Evolutionary conservation across 257 asterid species (phyloP).

Genomic region (Thymus mandschuricus): DNA sequence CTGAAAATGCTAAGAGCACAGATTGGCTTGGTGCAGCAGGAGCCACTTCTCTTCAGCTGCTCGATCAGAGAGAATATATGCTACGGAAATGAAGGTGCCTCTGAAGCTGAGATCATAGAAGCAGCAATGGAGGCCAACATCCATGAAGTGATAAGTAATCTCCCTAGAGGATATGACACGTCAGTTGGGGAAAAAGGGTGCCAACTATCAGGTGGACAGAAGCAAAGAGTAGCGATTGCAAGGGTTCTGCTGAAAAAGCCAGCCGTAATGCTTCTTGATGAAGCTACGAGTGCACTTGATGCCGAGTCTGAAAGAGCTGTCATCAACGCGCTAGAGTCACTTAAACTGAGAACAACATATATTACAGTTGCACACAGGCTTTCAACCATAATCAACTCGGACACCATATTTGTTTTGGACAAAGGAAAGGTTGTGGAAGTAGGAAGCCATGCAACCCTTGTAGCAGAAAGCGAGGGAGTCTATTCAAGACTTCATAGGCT

Average conservation of each 20-base stretch:
- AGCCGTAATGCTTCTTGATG: slow-evolving; percentile 70
- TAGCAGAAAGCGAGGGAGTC: slow-evolving; percentile 59
- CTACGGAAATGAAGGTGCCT: slow-evolving; percentile 68
- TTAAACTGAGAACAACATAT: slow-evolving; percentile 49
- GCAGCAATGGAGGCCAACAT: slow-evolving; percentile 70
- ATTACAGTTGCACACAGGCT: slow-evolving; percentile 80
- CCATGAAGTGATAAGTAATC: slow-evolving; percentile 65
- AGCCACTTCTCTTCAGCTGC: slow-evolving; percentile 74
- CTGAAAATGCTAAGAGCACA: slow-evolving; percentile 54
- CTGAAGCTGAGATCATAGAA: slow-evolving; percentile 70
- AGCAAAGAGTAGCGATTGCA: slow-evolving; percentile 77
- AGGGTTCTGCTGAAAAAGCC: slow-evolving; percentile 71
- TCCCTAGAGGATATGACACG: slow-evolving; percentile 69
- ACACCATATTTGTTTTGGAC: slow-evolving; percentile 69
- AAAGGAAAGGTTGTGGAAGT: slow-evolving; percentile 71
- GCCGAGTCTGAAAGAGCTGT: slow-evolving; percentile 75
- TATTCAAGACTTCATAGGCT: slow-evolving; percentile 62
- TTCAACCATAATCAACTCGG: slow-evolving; percentile 69
- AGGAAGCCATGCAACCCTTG: slow-evolving; percentile 61
- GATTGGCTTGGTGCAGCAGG: slow-evolving; percentile 80
- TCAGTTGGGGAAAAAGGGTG: slow-evolving; percentile 78
- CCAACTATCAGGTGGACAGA: slow-evolving; percentile 88
- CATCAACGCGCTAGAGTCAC: slow-evolving; percentile 56
- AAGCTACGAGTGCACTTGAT: slow-evolving; percentile 89
- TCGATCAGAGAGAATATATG: slow-evolving; percentile 71